phyloP scores from a whole-genome alignment of 768 basidiomycete genomes.

The Fistulinella prunicolor region DNA sequence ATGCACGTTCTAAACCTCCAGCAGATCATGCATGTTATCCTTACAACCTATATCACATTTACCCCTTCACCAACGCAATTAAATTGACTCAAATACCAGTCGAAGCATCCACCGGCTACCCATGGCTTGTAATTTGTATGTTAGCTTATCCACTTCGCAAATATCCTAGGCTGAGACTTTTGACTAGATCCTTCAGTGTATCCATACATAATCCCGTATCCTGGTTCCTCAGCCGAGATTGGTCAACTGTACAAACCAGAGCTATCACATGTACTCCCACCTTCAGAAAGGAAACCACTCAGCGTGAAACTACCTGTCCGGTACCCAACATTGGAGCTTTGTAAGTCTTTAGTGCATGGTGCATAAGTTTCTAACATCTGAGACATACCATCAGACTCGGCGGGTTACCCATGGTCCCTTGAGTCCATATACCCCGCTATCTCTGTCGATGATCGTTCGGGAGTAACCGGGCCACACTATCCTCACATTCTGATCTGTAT shows the following conservation, averaged over 20 bases:
- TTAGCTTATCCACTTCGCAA: background rate
- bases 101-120: conserved; percentile 27
- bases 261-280: background rate
- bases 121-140: conserved; percentile 39
- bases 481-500: conserved; percentile 26
- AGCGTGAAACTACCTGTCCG: conserved; percentile 11
- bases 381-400: conserved; percentile 8
- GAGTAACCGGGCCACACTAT: conserved; percentile 11
- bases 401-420: conserved; percentile 30
- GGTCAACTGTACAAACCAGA: conserved; percentile 1
- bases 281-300: background rate
- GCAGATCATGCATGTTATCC: conserved; percentile 43
- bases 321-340: conserved; percentile 33
- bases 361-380: background rate
- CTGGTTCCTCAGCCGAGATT: conserved; percentile 5
- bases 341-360: conserved; percentile 23
- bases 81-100: conserved; percentile 6
- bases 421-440: conserved; percentile 22
- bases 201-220: conserved; percentile 19
- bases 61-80: conserved; percentile 20
- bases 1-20: background rate
- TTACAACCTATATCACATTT: conserved; percentile 35
- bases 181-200: conserved; percentile 23
- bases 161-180: background rate
- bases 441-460: conserved; percentile 1